Percentiles rank a stretch among this genome's conserved stretches.
These are phyloP conservation scores for Suillus hirtellus DNA, from an alignment of 768 basidiomycete genomes.

Conservation along the genomic window DNA sequence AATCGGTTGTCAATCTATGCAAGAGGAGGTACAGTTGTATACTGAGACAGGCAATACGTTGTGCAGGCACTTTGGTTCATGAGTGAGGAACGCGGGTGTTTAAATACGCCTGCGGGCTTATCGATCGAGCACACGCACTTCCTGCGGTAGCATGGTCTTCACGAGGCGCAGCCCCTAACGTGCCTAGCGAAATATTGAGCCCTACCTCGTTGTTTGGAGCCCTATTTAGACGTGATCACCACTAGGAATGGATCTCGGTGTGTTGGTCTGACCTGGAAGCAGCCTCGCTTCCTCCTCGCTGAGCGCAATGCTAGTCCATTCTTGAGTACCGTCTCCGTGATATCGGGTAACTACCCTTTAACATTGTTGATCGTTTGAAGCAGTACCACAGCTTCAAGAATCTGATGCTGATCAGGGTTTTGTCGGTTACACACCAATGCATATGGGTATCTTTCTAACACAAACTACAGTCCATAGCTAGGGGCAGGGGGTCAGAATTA, in stretches of 20 bases:
- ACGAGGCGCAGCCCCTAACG: constrained; percentile 4
- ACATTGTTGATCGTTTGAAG: neutral
- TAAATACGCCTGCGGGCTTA: constrained; percentile 10
- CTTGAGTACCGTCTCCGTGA: neutral
- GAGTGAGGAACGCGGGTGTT: neutral
- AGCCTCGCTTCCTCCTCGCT: constrained; percentile 8
- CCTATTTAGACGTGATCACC: neutral
- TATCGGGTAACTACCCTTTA: neutral
- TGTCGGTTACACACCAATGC: neutral
- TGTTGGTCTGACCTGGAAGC: neutral
- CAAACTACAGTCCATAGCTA: constrained; percentile 12
- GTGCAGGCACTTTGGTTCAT: neutral
- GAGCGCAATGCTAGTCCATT: constrained; percentile 1
- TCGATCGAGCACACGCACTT: neutral
- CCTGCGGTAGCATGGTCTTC: constrained; percentile 15
- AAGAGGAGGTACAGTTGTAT: neutral
- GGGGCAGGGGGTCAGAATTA: neutral
- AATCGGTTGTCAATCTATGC: neutral
- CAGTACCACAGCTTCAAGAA: neutral
- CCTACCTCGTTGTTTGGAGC: constrained; percentile 2
- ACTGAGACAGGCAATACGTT: neutral
- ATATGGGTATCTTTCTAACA: constrained; percentile 7
- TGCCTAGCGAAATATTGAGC: neutral
- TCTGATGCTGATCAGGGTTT: neutral
- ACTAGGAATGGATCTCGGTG: neutral